Percentiles rank a stretch among this genome's conserved stretches.
phyloP scores from a whole-genome alignment of 2,329 filamentous ascomycete genomes.

The Exserohilum rostratum region DNA sequence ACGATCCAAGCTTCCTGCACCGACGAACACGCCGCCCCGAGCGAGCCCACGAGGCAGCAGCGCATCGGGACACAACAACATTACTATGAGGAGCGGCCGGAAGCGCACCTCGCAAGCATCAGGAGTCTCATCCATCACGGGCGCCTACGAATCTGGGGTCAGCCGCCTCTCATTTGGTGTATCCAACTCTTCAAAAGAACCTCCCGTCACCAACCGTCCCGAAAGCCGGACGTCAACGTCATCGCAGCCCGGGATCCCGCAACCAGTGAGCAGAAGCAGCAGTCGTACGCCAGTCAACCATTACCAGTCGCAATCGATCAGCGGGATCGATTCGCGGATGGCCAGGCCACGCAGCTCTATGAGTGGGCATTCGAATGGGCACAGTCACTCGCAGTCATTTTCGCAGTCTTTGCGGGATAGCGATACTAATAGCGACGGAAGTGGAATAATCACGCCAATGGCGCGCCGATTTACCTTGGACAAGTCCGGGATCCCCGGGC shows the following conservation, averaged over 20 bases:
- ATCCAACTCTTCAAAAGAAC: slow-evolving; percentile 35
- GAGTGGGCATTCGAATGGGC: slow-evolving; percentile 59
- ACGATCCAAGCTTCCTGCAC: slow-evolving; percentile 87
- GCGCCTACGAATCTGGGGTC: slow-evolving; percentile 37
- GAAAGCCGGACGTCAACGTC: slow-evolving; percentile 67
- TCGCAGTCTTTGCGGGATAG: slow-evolving; percentile 53
- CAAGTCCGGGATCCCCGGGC: slow-evolving; percentile 58
- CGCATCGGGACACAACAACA: slow-evolving; percentile 55
- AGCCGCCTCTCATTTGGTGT: slow-evolving; percentile 60
- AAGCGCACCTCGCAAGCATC: slow-evolving; percentile 67
- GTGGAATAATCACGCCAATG: slow-evolving; percentile 52
- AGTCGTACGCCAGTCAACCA: slow-evolving; percentile 68
- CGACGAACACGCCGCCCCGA: slow-evolving; percentile 76
- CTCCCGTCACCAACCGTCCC: slow-evolving; percentile 62
- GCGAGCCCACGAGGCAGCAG: slow-evolving; percentile 72
- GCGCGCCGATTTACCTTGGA: slow-evolving; percentile 52
- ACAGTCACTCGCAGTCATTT: slow-evolving; percentile 41
- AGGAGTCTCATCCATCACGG: slow-evolving; percentile 45
- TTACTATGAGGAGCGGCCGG: slow-evolving; percentile 69
- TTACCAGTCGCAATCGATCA: slow-evolving; percentile 57
- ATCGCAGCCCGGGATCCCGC: slow-evolving; percentile 29
- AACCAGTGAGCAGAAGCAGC: slow-evolving; percentile 69
- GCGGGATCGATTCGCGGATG: slow-evolving; percentile 49
- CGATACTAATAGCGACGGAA: slow-evolving; percentile 50
- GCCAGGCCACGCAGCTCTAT: slow-evolving; percentile 73